Percentiles rank a stretch among this genome's conserved stretches.
phyloP scores from a whole-genome alignment of 768 basidiomycete genomes.

The Lactarius hatsudake region DNA sequence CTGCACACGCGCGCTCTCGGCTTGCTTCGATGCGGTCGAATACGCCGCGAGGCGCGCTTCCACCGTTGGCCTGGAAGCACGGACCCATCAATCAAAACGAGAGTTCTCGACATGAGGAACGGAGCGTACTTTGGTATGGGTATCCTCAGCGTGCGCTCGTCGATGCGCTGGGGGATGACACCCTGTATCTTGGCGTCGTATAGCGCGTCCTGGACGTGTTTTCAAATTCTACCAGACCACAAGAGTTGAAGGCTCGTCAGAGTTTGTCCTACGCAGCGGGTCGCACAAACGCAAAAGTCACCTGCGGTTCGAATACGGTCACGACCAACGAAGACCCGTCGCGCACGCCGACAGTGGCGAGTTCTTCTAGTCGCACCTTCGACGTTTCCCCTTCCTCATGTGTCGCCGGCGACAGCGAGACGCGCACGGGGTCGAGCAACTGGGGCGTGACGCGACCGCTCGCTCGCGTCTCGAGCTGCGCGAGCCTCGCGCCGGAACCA shows the following conservation, averaged over 20 bases:
- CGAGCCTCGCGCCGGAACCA: slow-evolving; percentile 77
- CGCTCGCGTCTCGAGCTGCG: slow-evolving; percentile 66
- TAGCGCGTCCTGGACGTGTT: slow-evolving; percentile 69
- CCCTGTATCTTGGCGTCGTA: slow-evolving; percentile 74
- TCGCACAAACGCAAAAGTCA: slow-evolving; percentile 33
- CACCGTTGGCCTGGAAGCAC: slow-evolving; percentile 61
- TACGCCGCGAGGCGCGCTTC: slow-evolving; percentile 62
- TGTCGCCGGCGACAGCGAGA: slow-evolving; percentile 43
- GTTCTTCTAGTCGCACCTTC: slow-evolving; percentile 51
- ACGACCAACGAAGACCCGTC: slow-evolving; percentile 73
- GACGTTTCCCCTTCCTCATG: slow-evolving; percentile 28
- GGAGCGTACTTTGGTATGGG: slow-evolving; percentile 70
- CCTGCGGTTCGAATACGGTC: slow-evolving; percentile 76
- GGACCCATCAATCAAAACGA: not conserved
- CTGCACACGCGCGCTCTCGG: slow-evolving; percentile 74
- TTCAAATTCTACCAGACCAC: slow-evolving; percentile 62
- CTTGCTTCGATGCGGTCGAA: slow-evolving; percentile 54
- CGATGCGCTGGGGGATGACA: slow-evolving; percentile 67
- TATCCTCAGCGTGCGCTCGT: slow-evolving; percentile 70
- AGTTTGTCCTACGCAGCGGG: not conserved
- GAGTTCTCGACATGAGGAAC: not conserved
- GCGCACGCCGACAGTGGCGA: slow-evolving; percentile 78
- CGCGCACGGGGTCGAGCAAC: slow-evolving; percentile 64
- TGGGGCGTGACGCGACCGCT: slow-evolving; percentile 74
- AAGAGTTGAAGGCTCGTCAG: not conserved